Percentiles rank a stretch among this genome's conserved stretches.
phyloP scores from a whole-genome alignment of 495 filamentous ascomycete genomes.

The Penicillium egyptiacum region DNA sequence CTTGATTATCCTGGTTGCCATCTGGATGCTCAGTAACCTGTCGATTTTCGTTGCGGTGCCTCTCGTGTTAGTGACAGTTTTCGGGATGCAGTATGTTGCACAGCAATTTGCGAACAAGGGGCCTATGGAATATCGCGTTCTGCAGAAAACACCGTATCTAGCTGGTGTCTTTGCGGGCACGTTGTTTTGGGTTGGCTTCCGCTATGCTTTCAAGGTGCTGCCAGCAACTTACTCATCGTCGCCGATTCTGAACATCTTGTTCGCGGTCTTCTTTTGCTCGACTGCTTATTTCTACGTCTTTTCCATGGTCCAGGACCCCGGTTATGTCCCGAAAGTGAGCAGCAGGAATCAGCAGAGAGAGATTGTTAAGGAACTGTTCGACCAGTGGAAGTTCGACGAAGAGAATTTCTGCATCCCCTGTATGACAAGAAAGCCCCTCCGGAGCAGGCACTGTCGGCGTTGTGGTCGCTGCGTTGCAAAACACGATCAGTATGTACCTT shows the following conservation, averaged over 20 bases:
- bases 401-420: slow-evolving; percentile 90
- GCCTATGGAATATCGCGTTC: slow-evolving; percentile 77
- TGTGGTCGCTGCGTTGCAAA: slow-evolving; percentile 93
- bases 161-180: slow-evolving; percentile 90
- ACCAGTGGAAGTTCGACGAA: slow-evolving; percentile 86
- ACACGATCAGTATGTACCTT: slow-evolving; percentile 82
- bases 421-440: slow-evolving; percentile 86
- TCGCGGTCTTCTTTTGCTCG: slow-evolving; percentile 60
- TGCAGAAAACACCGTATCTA: slow-evolving; percentile 90
- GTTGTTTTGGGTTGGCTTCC: slow-evolving; percentile 76
- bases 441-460: slow-evolving; percentile 91
- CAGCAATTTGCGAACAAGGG: slow-evolving; percentile 76
- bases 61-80: slow-evolving; percentile 61
- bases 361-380: slow-evolving; percentile 79
- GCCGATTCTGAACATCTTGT: slow-evolving; percentile 73
- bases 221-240: slow-evolving; percentile 65
- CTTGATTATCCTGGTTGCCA: slow-evolving; percentile 63
- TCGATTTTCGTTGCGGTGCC: slow-evolving; percentile 75
- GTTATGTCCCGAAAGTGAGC: slow-evolving; percentile 89
- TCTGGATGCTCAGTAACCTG: slow-evolving; percentile 72
- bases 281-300: slow-evolving; percentile 83
- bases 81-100: slow-evolving; percentile 74
- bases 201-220: slow-evolving; percentile 72
- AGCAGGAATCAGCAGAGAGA: slow-evolving; percentile 85
- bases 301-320: slow-evolving; percentile 85